phyloP scores from a whole-genome alignment of 768 basidiomycete genomes.

The Amanita thiersii region DNA sequence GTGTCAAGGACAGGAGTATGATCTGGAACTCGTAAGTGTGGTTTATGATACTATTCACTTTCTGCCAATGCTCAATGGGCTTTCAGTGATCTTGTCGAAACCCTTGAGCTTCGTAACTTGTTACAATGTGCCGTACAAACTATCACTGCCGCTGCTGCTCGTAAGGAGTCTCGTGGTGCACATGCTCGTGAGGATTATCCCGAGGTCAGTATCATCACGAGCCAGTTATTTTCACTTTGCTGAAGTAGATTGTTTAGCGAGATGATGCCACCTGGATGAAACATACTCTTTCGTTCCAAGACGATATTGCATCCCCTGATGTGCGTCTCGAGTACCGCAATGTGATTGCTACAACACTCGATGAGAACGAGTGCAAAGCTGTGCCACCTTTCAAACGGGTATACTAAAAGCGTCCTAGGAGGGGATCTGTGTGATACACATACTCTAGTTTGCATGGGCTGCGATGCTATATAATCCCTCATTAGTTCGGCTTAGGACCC shows the following conservation, averaged over 20 bases:
- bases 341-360: conserved; percentile 82
- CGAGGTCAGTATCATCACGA: conserved; percentile 46
- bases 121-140: conserved; percentile 95
- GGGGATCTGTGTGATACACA: not conserved
- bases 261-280: conserved; percentile 95
- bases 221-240: not conserved
- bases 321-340: conserved; percentile 85
- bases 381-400: conserved; percentile 98
- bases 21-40: conserved; percentile 99
- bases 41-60: not conserved
- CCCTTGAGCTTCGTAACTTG: conserved; percentile 92
- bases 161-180: conserved; percentile 96
- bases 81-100: conserved; percentile 90
- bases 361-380: conserved; percentile 93
- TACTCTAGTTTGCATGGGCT: too few species aligned
- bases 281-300: conserved; percentile 92
- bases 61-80: conserved; percentile 2
- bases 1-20: conserved; percentile 97
- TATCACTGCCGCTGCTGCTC: conserved; percentile 84
- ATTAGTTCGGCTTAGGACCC: too few species aligned
- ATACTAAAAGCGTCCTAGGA: conserved; percentile 40
- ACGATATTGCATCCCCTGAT: conserved; percentile 63
- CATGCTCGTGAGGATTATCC: conserved; percentile 98
- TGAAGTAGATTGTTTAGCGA: conserved; percentile 40
- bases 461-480: too few species aligned